Conservation (phyloP, 2,329 filamentous ascomycete species). For the Lomentospora prolificans region DNA sequence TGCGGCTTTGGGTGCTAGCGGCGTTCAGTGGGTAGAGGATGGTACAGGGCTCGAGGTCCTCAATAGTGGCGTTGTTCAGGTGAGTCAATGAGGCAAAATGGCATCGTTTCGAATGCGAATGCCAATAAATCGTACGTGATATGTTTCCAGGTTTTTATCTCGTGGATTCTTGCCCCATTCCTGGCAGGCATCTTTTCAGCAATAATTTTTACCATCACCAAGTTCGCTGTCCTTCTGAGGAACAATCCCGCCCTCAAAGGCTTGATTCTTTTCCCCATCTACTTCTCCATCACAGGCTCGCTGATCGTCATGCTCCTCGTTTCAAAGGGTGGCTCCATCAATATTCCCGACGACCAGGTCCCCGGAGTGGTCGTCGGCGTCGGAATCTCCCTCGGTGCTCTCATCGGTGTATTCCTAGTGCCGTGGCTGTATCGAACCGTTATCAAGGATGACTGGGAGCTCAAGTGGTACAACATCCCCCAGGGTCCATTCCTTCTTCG, state of each 20-base stretch:
- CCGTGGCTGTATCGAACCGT: conserved; percentile 50
- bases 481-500: conserved; percentile 44
- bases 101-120: too few species aligned
- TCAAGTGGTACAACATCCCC: conserved; percentile 44
- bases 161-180: conserved; percentile 50
- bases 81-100: background rate
- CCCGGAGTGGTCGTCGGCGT: conserved; percentile 44
- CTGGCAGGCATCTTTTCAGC: conserved; percentile 43
- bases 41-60: conserved; percentile 24
- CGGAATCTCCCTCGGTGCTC: conserved; percentile 35
- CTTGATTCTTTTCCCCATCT: conserved; percentile 42
- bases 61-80: conserved; percentile 42
- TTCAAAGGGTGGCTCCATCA: conserved; percentile 39
- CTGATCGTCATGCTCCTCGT: conserved; percentile 53
- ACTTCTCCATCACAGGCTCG: conserved; percentile 44
- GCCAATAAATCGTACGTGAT: conserved; percentile 18
- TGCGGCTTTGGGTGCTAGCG: conserved; percentile 38
- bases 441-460: conserved; percentile 50
- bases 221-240: conserved; percentile 45
- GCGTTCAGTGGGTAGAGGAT: conserved; percentile 44
- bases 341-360: conserved; percentile 36
- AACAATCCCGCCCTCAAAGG: conserved; percentile 42
- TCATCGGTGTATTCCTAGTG: conserved; percentile 44
- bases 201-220: conserved; percentile 45
- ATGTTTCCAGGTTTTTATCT: conserved; percentile 46